A percentile compares a stretch with the other conserved stretches of the same genome.
Evolutionary conservation across 2,329 filamentous ascomycete genomes (phyloP).

Genomic region (Xylariaceae sp.): DNA sequence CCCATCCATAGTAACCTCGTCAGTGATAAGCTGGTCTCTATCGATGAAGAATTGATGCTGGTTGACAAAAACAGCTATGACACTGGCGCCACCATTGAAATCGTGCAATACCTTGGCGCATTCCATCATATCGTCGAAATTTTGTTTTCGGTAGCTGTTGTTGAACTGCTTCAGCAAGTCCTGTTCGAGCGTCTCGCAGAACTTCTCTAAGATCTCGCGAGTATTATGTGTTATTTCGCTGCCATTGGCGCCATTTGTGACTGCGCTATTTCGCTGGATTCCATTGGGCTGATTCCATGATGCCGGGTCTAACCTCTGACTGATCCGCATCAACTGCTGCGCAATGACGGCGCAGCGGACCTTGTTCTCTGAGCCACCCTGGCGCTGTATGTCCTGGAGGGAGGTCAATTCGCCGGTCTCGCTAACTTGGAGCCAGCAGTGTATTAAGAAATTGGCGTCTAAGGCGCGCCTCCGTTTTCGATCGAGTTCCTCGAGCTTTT

Average conservation of each 20-base stretch:
- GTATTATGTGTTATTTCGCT: slow-evolving; percentile 58
- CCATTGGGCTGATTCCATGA: slow-evolving; percentile 65
- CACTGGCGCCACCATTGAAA: slow-evolving; percentile 92
- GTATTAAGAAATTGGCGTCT: slow-evolving; percentile 91
- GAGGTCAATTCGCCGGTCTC: slow-evolving; percentile 81
- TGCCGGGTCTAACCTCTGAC: slow-evolving; percentile 76
- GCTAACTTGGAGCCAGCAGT: slow-evolving; percentile 95
- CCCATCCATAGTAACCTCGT: slow-evolving; percentile 72
- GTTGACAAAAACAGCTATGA: slow-evolving; percentile 94
- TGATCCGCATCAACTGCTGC: slow-evolving; percentile 88
- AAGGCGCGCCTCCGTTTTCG: slow-evolving; percentile 83
- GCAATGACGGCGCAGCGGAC: slow-evolving; percentile 92
- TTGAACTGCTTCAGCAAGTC: slow-evolving; percentile 95
- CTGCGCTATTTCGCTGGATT: slow-evolving; percentile 44
- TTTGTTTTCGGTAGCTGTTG: slow-evolving; percentile 89
- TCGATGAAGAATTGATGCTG: slow-evolving; percentile 99
- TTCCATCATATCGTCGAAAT: slow-evolving; percentile 97
- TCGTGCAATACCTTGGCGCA: slow-evolving; percentile 91
- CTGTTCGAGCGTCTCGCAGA: slow-evolving; percentile 91
- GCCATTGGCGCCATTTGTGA: slow-evolving; percentile 46
- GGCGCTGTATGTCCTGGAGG: slow-evolving; percentile 82
- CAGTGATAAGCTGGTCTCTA: slow-evolving; percentile 81
- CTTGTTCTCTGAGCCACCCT: slow-evolving; percentile 84
- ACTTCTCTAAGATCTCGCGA: slow-evolving; percentile 90
- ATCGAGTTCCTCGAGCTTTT: slow-evolving; percentile 89